Conservation (phyloP, 2,329 filamentous ascomycete species). For the Diplocarpon mali region DNA sequence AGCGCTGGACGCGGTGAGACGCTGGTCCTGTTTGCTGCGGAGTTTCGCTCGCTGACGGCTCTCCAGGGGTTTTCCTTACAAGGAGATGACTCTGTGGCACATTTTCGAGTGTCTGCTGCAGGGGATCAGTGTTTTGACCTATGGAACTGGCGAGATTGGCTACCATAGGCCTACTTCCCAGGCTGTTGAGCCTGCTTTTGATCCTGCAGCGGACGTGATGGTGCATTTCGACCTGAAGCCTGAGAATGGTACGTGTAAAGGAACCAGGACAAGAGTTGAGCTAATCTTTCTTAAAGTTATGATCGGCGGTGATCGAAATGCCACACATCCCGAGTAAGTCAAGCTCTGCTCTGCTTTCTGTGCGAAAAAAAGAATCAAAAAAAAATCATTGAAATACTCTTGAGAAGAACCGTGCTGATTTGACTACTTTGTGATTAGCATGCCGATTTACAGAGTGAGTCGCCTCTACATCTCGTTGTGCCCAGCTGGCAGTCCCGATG, state of each 20-base stretch:
- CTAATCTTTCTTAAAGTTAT: background rate
- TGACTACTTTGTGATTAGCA: too few relatives aligned
- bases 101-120: slow-evolving; percentile 7
- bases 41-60: background rate
- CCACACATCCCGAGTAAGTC: background rate
- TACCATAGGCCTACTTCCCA: background rate
- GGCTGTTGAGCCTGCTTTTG: background rate
- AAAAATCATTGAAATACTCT: too few relatives aligned
- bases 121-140: background rate
- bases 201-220: background rate
- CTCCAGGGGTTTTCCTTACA: background rate
- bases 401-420: too few relatives aligned
- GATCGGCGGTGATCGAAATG: background rate
- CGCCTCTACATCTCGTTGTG: too few relatives aligned
- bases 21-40: background rate
- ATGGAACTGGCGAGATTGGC: background rate
- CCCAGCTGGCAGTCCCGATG: too few relatives aligned
- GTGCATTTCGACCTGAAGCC: slow-evolving; percentile 3
- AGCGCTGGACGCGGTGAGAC: background rate
- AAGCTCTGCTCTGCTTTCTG: too few relatives aligned
- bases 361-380: too few relatives aligned
- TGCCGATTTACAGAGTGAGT: too few relatives aligned
- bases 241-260: background rate
- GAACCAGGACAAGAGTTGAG: background rate
- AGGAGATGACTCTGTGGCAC: slow-evolving; percentile 5